Evolutionary conservation across 306 rosid species (phyloP), one percentile per base, ranked within the genome.

Genomic region (Sicyos baderoa): DNA sequence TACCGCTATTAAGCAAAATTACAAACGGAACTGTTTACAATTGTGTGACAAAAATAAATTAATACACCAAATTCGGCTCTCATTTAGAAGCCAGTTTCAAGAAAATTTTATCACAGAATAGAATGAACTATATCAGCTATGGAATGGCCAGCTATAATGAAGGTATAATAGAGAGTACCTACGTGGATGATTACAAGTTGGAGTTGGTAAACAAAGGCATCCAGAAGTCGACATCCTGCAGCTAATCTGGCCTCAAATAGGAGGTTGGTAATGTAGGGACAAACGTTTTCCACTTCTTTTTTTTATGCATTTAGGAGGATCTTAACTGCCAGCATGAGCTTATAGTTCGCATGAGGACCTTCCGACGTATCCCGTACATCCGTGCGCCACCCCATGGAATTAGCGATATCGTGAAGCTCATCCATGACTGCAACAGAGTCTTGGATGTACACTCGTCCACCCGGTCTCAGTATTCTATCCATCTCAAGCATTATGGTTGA

Each of bases 401-500:
- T 75, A 21, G 86, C 91, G 49, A 89, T 81, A 72, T 82, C 86
- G 63, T 83, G 72, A 64, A 89, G 81, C 77, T 89, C 95, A 37
- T 63, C 61, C 1, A 92, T 74, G 55, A 89, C 79, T 18, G 70
- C n/a, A 9, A 85, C 32, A 0, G 84, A 61, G 82, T 92, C 98
- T 2, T 87, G 95, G 14, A 92, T 86, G 56, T 92, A 92, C 6
- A 86, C 95, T 9, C 77, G 86, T 48, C 98, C 98, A 4, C 89
- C 91, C 1, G 95, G 96, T 72, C 96, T 84, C 72, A 92, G 81
- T 74, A 92, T 84, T 68, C 96, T 78, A 52, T 92, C 96, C 88
- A 92, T 88, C 83, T 92, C 98, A 12, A 89, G 83, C 90, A 92
- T 87, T 73, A 92, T 89, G 69, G 77, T 82, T 69, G 97, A 85